Evolutionary conservation across 805 yeast genomes (phyloP), one percentile per base, ranked within the genome.

Genomic region (Scheffersomyces ergatensis): DNA sequence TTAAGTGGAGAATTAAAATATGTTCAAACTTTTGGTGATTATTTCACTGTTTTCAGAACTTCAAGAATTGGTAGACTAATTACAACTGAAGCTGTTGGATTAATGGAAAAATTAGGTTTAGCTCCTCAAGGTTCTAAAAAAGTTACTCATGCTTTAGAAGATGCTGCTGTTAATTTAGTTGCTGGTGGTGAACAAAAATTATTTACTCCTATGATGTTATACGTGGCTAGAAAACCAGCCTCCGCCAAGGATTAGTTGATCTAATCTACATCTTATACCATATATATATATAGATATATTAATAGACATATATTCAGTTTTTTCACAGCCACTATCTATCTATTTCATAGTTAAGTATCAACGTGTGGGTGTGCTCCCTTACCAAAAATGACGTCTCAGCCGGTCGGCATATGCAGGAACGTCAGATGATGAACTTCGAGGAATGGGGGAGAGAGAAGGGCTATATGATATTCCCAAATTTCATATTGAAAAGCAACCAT

Each of bases 121-220:
- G 97, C 97, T 35, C 97, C 98, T 61, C 80, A 85, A 67, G 99
- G 97, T 45, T 86, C 73, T 35, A 77, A 76, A 60, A 82, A 88
- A 72, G 97, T 93, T 49, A 89, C 98, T 32, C 76, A 68, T 47
- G 98, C 98, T 23, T 78, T 93, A 51, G 99, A 93, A 72, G 93
- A 90, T 62, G 99, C 99, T 46, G 98, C 98, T 42, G 83, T 92
- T 45, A 90, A 89, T 65, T 78, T 93, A 58, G 97, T 90, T 43
- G 86, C 82, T 42, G 99, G 99, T 67, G 99, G 97, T 63, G 77
- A 76, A 67, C 76, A 84, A 65, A 83, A 85, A 56, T 75, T 93
- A 51, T 93, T 93, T 73, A 92, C 98, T 31, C 99, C 99, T 57
- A 93, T 93, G 99, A 86, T 89, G 93, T 76, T 93, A 62, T 92